Percentiles rank a stretch among this genome's conserved stretches.
phyloP scores from a whole-genome alignment of 768 basidiomycete species.

The Amanita pallidorosea region DNA sequence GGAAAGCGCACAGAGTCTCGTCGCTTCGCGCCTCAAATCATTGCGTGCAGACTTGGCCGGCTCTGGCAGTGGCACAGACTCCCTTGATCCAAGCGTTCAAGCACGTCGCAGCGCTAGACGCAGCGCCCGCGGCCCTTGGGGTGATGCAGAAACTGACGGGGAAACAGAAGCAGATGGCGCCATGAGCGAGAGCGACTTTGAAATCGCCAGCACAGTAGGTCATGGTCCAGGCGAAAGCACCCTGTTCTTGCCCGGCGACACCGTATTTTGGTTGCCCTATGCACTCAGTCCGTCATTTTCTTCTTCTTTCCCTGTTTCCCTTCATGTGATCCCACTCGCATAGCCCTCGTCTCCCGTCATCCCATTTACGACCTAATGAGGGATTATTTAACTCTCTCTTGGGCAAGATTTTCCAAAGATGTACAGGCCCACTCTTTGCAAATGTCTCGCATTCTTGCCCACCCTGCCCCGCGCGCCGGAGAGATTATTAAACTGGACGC shows the following conservation, averaged over 20 bases:
- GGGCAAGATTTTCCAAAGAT: slow-evolving; percentile 91
- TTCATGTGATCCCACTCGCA: not conserved
- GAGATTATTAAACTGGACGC: slow-evolving; percentile 82
- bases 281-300: slow-evolving; percentile 56
- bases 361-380: slow-evolving; percentile 94
- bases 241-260: slow-evolving; percentile 78
- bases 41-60: slow-evolving; percentile 45
- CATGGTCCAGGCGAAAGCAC: slow-evolving; percentile 84
- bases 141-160: slow-evolving; percentile 61
- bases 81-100: slow-evolving; percentile 42
- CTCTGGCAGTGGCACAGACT: slow-evolving; percentile 23
- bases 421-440: slow-evolving; percentile 88
- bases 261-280: slow-evolving; percentile 93
- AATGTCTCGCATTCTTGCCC: slow-evolving; percentile 79
- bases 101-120: slow-evolving; percentile 46
- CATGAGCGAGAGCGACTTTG: slow-evolving; percentile 81
- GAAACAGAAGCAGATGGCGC: slow-evolving; percentile 69
- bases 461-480: slow-evolving; percentile 80
- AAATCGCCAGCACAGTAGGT: slow-evolving; percentile 69
- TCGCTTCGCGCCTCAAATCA: slow-evolving; percentile 56
- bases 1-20: slow-evolving; percentile 67
- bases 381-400: slow-evolving; percentile 91
- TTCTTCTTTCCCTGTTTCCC: not conserved
- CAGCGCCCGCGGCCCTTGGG: slow-evolving; percentile 61
- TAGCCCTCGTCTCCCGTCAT: slow-evolving; percentile 81